A percentile compares a stretch with the other conserved stretches of the same genome.
These are phyloP conservation scores for Yamadazyma philogaea DNA, from an alignment of 805 yeast genomes.

Conservation along the genomic window DNA sequence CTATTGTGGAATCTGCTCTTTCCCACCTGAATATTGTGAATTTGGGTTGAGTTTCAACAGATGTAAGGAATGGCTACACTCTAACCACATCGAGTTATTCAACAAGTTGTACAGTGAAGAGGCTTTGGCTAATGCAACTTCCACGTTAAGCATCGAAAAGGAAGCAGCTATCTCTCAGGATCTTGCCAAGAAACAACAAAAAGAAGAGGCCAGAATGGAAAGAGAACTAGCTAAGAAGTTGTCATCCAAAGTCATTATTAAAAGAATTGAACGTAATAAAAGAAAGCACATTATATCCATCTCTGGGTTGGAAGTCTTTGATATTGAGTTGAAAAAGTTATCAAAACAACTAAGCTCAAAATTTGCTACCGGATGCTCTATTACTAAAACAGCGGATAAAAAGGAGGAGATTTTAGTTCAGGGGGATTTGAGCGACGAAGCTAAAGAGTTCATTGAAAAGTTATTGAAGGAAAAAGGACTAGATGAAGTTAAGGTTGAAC, in stretches of 20 bases:
- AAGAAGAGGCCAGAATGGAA: constrained; percentile 81
- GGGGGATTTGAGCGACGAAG: constrained; percentile 93
- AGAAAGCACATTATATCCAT: constrained; percentile 84
- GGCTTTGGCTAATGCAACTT: constrained; percentile 53
- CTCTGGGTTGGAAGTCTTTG: constrained; percentile 84
- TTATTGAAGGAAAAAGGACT: constrained; percentile 79
- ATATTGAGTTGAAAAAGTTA: constrained; percentile 82
- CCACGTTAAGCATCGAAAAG: constrained; percentile 67
- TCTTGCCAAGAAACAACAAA: constrained; percentile 77
- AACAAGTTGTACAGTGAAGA: constrained; percentile 59
- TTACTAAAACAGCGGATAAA: constrained; percentile 84
- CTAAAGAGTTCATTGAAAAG: constrained; percentile 68
- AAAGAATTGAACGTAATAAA: constrained; percentile 86
- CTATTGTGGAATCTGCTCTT: constrained; percentile 78
- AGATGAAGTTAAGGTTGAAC: constrained; percentile 84
- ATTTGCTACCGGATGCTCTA: constrained; percentile 95
- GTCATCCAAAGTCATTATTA: constrained; percentile 76
- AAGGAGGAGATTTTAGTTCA: constrained; percentile 89
- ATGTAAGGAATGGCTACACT: constrained; percentile 80
- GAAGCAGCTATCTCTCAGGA: constrained; percentile 82
- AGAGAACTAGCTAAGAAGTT: constrained; percentile 76
- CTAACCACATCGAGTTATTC: constrained; percentile 54
- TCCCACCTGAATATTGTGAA: constrained; percentile 92
- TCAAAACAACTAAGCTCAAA: constrained; percentile 90
- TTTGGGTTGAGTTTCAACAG: constrained; percentile 78